Conservation (phyloP, 371 early-diverging fungal genomes). For the Batrachochytrium dendrobatidis region DNA sequence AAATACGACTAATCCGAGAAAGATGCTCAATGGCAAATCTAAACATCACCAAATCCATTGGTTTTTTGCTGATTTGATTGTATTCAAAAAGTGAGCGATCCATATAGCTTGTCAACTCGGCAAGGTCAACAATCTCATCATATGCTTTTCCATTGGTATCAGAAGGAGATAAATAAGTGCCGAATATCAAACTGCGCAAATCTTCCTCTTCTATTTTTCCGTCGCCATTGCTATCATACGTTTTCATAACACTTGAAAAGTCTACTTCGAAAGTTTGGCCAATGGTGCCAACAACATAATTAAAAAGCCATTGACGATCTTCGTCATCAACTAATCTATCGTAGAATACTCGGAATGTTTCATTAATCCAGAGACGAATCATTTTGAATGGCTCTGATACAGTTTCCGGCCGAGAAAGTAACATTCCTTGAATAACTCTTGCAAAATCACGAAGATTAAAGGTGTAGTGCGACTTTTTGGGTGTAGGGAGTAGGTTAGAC, state of each 20-base stretch:
- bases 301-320: slow-evolving; percentile 42
- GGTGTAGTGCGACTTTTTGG: slow-evolving; percentile 45
- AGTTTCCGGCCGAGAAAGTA: slow-evolving; percentile 29
- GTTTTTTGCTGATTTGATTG: slow-evolving; percentile 45
- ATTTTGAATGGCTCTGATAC: slow-evolving; percentile 29
- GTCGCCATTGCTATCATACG: slow-evolving; percentile 35
- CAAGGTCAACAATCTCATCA: slow-evolving; percentile 35
- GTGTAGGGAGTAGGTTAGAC: slow-evolving; percentile 42
- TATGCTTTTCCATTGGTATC: slow-evolving; percentile 30
- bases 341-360: slow-evolving; percentile 44
- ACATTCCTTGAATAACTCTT: slow-evolving; percentile 40
- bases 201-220: slow-evolving; percentile 36
- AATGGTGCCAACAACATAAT: slow-evolving; percentile 22
- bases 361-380: slow-evolving; percentile 44
- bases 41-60: slow-evolving; percentile 46
- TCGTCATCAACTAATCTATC: slow-evolving; percentile 46
- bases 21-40: slow-evolving; percentile 48
- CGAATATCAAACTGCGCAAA: slow-evolving; percentile 45
- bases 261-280: slow-evolving; percentile 29
- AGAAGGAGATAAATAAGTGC: slow-evolving; percentile 32
- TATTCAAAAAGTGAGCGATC: slow-evolving; percentile 36
- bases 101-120: slow-evolving; percentile 34
- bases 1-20: slow-evolving; percentile 40
- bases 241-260: slow-evolving; percentile 30
- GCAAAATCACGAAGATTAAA: slow-evolving; percentile 50